phyloP scores from a whole-genome alignment of 1,284 basidiomycete species.

The Cutaneotrichosporon sp. region DNA sequence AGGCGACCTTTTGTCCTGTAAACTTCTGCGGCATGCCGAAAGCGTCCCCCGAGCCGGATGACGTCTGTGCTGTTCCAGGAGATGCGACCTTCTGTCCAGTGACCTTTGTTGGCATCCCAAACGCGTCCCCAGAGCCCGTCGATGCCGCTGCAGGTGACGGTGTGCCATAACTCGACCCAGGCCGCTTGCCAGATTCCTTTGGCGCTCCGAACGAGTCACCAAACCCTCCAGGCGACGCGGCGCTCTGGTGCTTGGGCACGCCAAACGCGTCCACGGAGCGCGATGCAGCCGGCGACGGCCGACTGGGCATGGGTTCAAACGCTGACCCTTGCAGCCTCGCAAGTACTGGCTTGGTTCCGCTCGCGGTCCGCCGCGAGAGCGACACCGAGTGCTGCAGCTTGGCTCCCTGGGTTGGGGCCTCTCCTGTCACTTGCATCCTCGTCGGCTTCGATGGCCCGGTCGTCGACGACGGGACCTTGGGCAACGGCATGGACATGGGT shows the following conservation, averaged over 20 bases:
- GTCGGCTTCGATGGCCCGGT: conserved; percentile 1
- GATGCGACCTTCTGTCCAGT: no score
- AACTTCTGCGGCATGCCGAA: background rate
- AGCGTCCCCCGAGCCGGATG: conserved; percentile 2
- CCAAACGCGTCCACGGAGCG: conserved; percentile 33
- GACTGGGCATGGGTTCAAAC: conserved; percentile 5
- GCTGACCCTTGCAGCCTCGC: background rate
- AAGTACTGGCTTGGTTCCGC: conserved; percentile 13
- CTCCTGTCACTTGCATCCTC: conserved; percentile 35
- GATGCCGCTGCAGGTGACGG: background rate
- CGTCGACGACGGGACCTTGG: background rate
- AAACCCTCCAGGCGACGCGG: conserved; percentile 9
- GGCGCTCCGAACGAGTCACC: conserved; percentile 4
- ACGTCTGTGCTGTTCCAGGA: no score
- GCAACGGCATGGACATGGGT: background rate
- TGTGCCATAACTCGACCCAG: no score
- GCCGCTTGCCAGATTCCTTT: no score
- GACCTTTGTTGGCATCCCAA: background rate
- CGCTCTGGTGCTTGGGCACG: conserved; percentile 10
- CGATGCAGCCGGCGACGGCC: background rate
- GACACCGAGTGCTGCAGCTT: conserved; percentile 5
- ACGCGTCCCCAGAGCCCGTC: background rate
- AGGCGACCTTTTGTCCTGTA: background rate
- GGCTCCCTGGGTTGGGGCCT: conserved; percentile 7
- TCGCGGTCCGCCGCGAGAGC: conserved; percentile 10